Conservation (phyloP, 345 rosid species). For the Hypericum perforatum region DNA sequence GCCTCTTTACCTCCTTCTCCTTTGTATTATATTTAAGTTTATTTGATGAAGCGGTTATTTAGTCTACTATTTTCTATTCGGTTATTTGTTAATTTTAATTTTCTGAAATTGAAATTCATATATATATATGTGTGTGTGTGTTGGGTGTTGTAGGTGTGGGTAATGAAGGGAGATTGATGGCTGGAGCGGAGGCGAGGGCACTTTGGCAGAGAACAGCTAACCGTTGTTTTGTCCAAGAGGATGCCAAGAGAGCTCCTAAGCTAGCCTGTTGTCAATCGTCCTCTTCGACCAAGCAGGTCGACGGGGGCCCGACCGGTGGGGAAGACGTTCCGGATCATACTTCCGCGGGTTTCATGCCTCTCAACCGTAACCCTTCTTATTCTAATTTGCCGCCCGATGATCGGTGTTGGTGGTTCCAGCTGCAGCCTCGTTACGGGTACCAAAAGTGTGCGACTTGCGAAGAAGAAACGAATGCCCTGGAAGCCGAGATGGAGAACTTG, state of each 20-base stretch:
- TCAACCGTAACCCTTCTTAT: conserved; percentile 36
- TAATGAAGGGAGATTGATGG: conserved; percentile 42
- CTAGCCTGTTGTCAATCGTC: conserved; percentile 85
- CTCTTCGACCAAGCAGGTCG: conserved; percentile 41
- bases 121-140: no score
- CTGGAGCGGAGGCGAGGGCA: conserved; percentile 86
- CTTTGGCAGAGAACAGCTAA: conserved; percentile 85
- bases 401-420: conserved; percentile 69
- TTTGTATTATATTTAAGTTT: no score
- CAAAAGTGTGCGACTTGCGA: conserved; percentile 40
- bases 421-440: conserved; percentile 49
- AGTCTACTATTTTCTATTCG: no score
- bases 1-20: no score
- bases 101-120: no score
- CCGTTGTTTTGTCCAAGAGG: conserved; percentile 96
- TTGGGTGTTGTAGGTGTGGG: conserved; percentile 23
- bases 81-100: no score
- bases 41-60: no score
- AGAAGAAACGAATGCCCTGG: conserved; percentile 38
- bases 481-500: conserved; percentile 37
- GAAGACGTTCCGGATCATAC: conserved; percentile 34
- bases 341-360: conserved; percentile 45
- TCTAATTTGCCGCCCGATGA: conserved; percentile 40
- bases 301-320: conserved; percentile 34
- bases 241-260: conserved; percentile 94